Conservation (phyloP, 1,139 yeast genomes). For the Candida albicans region DNA sequence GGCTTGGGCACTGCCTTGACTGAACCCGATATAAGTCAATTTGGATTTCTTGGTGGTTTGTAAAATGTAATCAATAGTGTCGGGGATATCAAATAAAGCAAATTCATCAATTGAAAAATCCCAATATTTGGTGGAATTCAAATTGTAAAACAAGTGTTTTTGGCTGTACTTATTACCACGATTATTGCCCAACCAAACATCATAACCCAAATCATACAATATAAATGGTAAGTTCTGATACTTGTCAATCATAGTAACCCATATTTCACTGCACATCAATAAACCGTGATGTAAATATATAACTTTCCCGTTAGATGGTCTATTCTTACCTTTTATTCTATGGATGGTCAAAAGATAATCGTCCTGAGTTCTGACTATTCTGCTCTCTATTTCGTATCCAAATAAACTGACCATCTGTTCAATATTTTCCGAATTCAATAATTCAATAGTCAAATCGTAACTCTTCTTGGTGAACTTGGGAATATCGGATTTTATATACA, state of each 20-base stretch:
- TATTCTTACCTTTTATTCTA: conserved; percentile 19
- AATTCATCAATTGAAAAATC: conserved; percentile 49
- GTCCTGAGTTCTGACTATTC: conserved; percentile 41
- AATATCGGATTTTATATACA: conserved; percentile 13
- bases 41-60: conserved; percentile 24
- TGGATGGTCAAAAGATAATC: conserved; percentile 40
- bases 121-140: conserved; percentile 43
- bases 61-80: conserved; percentile 41
- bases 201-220: conserved; percentile 77
- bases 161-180: conserved; percentile 85
- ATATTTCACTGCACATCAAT: conserved; percentile 85
- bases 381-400: conserved; percentile 42
- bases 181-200: conserved; percentile 92
- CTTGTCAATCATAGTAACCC: conserved; percentile 73
- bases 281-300: conserved; percentile 90
- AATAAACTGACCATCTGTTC: conserved; percentile 37
- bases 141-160: conserved; percentile 39
- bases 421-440: conserved; percentile 34
- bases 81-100: conserved; percentile 49
- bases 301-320: conserved; percentile 40
- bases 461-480: conserved; percentile 19
- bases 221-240: conserved; percentile 70
- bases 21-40: conserved; percentile 76
- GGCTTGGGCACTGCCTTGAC: conserved; percentile 92
- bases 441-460: conserved; percentile 31